Base-by-base conservation (phyloP, 192 early-diverging fungal genomes). In the Coemansia sp. region DNA sequence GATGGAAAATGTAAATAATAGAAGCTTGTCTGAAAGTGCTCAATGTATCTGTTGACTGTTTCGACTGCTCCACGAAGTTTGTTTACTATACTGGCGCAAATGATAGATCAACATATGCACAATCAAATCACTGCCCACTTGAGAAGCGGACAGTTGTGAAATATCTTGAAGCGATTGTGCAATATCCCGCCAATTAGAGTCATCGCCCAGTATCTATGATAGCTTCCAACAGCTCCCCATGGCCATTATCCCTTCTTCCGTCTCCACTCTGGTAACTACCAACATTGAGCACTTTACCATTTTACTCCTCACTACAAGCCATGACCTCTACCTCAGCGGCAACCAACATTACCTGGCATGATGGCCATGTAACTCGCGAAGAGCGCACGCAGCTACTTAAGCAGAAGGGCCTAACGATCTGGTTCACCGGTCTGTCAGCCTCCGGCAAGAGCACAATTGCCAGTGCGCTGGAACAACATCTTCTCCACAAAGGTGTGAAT, bases 381-480 rank as follows among this genome's bases (percentile, higher is more conserved):
- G 93, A 96, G 71, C 88, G 94, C 25, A 84, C 87, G 49, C 64
- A 64, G 9, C 83, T 93, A 31, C 80, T 92, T 50, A 69, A 71
- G 50, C 74, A 76, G 30, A 76, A 86, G 82, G 94, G 94, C 4
- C 68, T 93, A 48, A 96, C 93, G 7, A 86, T 94, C 66, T 95
- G 94, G 94, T 91, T 97, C 67, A 97, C 94, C 32, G 94, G 95
- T 50, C 83, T 97, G 7, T 94, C 93, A n/a, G 95, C 93, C 7
- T 93, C 91, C 2, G 95, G 95, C 23, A 97, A 97, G 71, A 93
- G 92, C 31, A 97, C 95, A 10, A 71, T 97, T 26, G 95, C 95
- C 49, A 85, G 87, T 38, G 95, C 93, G 10, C 83, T 97, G 12
- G 95, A 97, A 78, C 93, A 94, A 63, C 85, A 89, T 57, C 82